Base-by-base conservation (phyloP, 441 rosid genomes). In the Erodium moschatum region DNA sequence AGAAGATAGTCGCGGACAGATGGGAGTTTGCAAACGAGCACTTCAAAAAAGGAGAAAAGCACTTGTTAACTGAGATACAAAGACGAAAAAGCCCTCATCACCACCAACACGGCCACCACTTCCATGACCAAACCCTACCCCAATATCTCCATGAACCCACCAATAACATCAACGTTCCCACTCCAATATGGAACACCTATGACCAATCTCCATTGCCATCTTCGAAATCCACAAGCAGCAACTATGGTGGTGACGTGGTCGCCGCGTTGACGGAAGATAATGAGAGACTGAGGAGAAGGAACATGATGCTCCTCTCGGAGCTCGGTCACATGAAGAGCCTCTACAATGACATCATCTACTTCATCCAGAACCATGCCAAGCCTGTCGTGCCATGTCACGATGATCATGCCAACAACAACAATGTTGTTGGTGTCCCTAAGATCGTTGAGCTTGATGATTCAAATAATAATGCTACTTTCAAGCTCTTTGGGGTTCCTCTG, bases 1-100 rank as follows among this genome's bases (percentile, higher is more conserved):
- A 96, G 69, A 93, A 93, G 87, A 87, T 93, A 52, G 97, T 93
- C 9, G 95, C 98, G 0, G 98, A 93, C 78, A 81, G 97, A 76
- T 93, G 98, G 98, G 98, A 93, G 77, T 93, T 93, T 42, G 95
- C 96, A 0, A 93, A 93, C 65, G 97, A 93, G 78, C 87, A 80
- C 75, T 93, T 93, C 89, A 85, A 85, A 69, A 89, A 86, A 72
- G 97, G 97, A 69, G 96, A 93, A 56, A 91, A 91, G 74, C 93
- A 90, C 73, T 69, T 91, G 69, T 89, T 93, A 44, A 91, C 96
- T 64, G 98, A 93, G 82, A 92, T 92, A 84, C 96, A 89, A 68
- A 79, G 96, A 63, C 71, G 97, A 42, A 92, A 92, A 79, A 86
- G 93, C 27, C 79, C 90, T 27, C 96, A 83, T 82, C 67, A 86